phyloP scores from a whole-genome alignment of 306 rosid species.

The Sicyos baderoa region DNA sequence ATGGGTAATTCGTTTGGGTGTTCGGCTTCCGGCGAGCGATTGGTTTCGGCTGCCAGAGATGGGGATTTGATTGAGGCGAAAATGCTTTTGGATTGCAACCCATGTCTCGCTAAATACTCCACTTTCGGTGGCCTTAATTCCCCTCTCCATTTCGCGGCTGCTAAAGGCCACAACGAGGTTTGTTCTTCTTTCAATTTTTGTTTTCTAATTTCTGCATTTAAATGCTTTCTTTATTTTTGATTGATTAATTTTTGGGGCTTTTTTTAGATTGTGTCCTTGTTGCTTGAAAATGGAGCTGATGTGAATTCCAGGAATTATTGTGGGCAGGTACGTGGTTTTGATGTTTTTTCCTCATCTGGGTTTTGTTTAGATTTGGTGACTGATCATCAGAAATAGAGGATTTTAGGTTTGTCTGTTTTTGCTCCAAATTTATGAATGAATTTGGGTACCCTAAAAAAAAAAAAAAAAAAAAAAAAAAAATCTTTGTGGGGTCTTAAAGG shows the following conservation, averaged over 20 bases:
- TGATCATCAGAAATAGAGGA: neutral
- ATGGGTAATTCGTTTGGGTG: conserved; percentile 98
- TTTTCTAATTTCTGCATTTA: neutral
- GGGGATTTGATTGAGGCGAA: conserved; percentile 91
- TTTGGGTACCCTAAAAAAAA: neutral
- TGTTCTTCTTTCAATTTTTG: neutral
- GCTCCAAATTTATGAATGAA: neutral
- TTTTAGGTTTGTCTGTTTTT: conserved; percentile 11
- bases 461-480: no score
- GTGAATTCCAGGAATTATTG: conserved; percentile 89
- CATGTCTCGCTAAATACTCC: conserved; percentile 81
- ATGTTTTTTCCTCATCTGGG: conserved; percentile 11
- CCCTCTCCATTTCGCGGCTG: conserved; percentile 95
- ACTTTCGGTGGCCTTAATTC: conserved; percentile 96
- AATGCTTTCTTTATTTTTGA: neutral
- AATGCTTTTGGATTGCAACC: conserved; percentile 85
- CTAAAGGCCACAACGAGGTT: conserved; percentile 97
- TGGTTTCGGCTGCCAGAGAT: conserved; percentile 96
- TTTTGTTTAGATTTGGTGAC: neutral
- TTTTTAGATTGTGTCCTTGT: conserved; percentile 66
- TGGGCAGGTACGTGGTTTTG: conserved; percentile 62
- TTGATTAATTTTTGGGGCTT: neutral
- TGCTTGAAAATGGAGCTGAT: conserved; percentile 97
- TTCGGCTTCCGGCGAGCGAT: conserved; percentile 88
- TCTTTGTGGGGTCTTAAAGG: conserved; percentile 1